Conservation (phyloP, 257 asterid species). For the Nicotiana tabacum region DNA sequence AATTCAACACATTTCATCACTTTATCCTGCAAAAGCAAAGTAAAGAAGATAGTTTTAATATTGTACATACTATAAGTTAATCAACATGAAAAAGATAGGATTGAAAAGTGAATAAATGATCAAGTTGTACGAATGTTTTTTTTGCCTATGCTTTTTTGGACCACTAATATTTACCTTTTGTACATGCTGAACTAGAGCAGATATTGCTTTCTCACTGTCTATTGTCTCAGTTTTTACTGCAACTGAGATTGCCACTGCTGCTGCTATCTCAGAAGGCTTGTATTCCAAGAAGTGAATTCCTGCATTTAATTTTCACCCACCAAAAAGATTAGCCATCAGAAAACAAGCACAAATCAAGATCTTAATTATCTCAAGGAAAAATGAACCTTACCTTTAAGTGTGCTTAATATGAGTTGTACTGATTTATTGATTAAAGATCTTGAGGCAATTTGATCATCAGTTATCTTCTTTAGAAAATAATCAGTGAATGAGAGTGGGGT, state of each 20-base stretch:
- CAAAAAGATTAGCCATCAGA: background rate
- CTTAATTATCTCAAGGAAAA: background rate
- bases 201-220: slow-evolving; percentile 25
- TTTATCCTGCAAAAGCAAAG: slow-evolving; percentile 25
- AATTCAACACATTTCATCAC: slow-evolving; percentile 27
- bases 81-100: slow-evolving; percentile 10
- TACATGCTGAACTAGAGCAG: slow-evolving; percentile 23
- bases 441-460: slow-evolving; percentile 16
- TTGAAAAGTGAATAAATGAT: background rate
- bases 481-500: slow-evolving; percentile 43
- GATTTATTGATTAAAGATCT: slow-evolving; percentile 20
- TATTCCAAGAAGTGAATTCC: slow-evolving; percentile 37
- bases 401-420: slow-evolving; percentile 28
- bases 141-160: slow-evolving; percentile 12
- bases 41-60: background rate
- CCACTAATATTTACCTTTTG: slow-evolving; percentile 31
- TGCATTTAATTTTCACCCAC: slow-evolving; percentile 30
- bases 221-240: slow-evolving; percentile 27
- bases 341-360: background rate
- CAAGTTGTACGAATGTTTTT: background rate
- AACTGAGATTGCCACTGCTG: slow-evolving; percentile 39
- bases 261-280: slow-evolving; percentile 45
- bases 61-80: background rate
- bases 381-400: slow-evolving; percentile 23
- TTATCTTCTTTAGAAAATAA: slow-evolving; percentile 27